These are phyloP conservation scores for Sicyos edulis DNA, from an alignment of 306 rosid species.

Conservation along the genomic window DNA sequence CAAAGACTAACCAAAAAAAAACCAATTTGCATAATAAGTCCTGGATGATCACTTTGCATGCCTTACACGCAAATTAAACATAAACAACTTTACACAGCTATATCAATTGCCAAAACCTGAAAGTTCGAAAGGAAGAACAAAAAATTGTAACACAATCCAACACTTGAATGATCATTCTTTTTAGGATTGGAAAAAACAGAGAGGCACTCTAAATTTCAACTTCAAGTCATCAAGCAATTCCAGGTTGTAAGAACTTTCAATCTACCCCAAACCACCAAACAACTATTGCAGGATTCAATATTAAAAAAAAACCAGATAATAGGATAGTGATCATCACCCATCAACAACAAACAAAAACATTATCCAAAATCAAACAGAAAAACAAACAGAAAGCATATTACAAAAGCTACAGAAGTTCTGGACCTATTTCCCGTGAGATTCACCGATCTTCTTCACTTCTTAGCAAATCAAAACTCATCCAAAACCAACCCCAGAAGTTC, in stretches of 20 bases:
- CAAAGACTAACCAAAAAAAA: too few relatives aligned
- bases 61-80: too few relatives aligned
- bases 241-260: too few relatives aligned
- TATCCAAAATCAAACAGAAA: neutral
- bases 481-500: neutral
- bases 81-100: too few relatives aligned
- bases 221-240: too few relatives aligned
- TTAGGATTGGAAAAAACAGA: neutral
- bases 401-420: neutral
- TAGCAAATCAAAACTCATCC: constrained; percentile 5
- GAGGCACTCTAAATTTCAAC: too few relatives aligned
- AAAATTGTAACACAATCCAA: neutral
- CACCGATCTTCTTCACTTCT: constrained; percentile 14
- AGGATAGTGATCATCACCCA: constrained; percentile 7
- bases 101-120: neutral
- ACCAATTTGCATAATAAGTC: too few relatives aligned
- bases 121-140: neutral
- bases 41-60: too few relatives aligned
- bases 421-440: neutral
- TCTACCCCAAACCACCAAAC: too few relatives aligned
- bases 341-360: neutral
- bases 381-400: neutral
- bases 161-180: neutral
- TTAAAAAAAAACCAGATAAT: constrained; percentile 9
- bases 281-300: neutral